Evolutionary conservation across 1,284 basidiomycete genomes (phyloP).

Genomic region (Mycena sp.): DNA sequence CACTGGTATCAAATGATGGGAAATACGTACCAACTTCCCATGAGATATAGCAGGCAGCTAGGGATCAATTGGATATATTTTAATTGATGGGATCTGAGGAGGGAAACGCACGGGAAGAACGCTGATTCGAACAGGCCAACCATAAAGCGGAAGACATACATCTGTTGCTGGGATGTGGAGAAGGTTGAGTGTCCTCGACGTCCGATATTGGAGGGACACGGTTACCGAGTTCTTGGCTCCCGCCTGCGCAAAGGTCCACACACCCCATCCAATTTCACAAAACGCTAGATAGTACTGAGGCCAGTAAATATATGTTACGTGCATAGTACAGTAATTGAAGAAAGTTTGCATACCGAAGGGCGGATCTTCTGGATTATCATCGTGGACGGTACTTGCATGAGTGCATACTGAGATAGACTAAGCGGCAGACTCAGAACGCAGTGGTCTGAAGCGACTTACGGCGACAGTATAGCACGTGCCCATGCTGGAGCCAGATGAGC

Average conservation of each 20-base stretch:
- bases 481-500: constrained; percentile 22
- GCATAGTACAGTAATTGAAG: background rate
- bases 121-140: constrained; percentile 36
- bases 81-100: constrained; percentile 6
- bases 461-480: constrained; percentile 33
- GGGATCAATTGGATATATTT: background rate
- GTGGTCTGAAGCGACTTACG: background rate
- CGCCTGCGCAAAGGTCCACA: constrained; percentile 33
- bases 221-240: constrained; percentile 25
- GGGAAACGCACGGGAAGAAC: constrained; percentile 33
- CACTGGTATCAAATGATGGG: too few species aligned
- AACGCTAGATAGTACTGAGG: constrained; percentile 30
- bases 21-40: constrained; percentile 30
- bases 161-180: constrained; percentile 27
- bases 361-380: constrained; percentile 31
- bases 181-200: background rate
- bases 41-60: constrained; percentile 24
- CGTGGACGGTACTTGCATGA: constrained; percentile 30
- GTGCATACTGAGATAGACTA: constrained; percentile 22
- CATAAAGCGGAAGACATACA: constrained; percentile 38
- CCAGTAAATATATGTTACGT: background rate
- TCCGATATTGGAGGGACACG: background rate
- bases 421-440: background rate
- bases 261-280: constrained; percentile 33
- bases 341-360: constrained; percentile 26